Conservation (phyloP, 2,329 filamentous ascomycete genomes). For the Fonsecaea erecta region DNA sequence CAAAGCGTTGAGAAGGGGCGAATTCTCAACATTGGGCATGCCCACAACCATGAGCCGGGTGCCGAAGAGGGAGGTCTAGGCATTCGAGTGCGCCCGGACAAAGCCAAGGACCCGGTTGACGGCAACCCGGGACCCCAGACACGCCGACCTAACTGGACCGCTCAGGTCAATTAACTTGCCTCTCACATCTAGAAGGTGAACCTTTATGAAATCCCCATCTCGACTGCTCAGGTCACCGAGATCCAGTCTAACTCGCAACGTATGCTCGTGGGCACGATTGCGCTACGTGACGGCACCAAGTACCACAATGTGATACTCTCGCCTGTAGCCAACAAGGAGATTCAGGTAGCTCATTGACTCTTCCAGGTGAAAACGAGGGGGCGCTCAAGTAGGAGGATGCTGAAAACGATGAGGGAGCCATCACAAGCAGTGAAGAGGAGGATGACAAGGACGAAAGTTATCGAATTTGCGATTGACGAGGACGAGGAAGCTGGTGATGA, state of each 20-base stretch:
- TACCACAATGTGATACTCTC: constrained; percentile 82
- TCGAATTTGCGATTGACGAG: constrained; percentile 81
- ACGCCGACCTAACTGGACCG: no score
- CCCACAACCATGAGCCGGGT: constrained; percentile 85
- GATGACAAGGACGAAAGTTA: constrained; percentile 69
- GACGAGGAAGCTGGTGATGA: constrained; percentile 61
- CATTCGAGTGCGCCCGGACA: constrained; percentile 57
- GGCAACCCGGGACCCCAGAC: constrained; percentile 53
- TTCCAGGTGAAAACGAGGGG: neutral
- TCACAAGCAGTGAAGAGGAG: constrained; percentile 63
- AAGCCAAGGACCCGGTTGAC: constrained; percentile 55
- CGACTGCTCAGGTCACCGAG: no score
- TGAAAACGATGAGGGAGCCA: constrained; percentile 61
- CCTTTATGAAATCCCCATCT: no score
- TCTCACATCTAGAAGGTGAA: no score
- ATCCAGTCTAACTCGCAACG: no score
- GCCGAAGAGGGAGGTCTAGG: constrained; percentile 68
- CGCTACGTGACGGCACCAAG: constrained; percentile 75
- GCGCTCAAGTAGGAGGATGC: constrained; percentile 51
- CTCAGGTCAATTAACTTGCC: no score
- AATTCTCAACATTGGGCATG: constrained; percentile 98
- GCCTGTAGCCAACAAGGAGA: constrained; percentile 52
- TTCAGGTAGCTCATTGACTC: constrained; percentile 2
- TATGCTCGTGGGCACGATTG: no score
- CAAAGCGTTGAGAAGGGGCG: constrained; percentile 86